phyloP scores from a whole-genome alignment of 1,284 basidiomycete species.

The Malassezia brasiliensis region DNA sequence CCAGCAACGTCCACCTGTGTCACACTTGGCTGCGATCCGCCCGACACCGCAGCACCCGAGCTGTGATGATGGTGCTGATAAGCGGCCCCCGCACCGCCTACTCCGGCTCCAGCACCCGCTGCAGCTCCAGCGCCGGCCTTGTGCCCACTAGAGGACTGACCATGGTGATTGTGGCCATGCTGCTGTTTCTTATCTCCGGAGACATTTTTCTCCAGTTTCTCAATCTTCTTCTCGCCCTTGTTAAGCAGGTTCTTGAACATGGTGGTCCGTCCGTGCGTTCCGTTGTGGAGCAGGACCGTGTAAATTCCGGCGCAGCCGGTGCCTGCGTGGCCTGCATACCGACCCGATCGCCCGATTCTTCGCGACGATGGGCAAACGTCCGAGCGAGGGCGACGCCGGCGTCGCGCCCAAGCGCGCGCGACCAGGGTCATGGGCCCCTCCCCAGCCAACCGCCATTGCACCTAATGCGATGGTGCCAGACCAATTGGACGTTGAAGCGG shows the following conservation, averaged over 20 bases:
- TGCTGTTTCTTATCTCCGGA: no score
- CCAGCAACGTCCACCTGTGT: conserved; percentile 30
- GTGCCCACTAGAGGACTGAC: neutral
- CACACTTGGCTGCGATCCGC: conserved; percentile 10
- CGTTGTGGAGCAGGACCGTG: no score
- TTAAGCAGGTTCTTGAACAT: conserved; percentile 4
- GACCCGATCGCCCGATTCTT: neutral
- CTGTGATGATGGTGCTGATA: no score
- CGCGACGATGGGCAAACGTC: conserved; percentile 1
- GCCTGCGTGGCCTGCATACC: no score
- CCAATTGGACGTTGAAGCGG: conserved; percentile 10
- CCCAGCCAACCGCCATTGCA: neutral
- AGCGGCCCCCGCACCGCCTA: no score
- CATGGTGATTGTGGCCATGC: no score
- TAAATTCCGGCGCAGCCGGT: no score
- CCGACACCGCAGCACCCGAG: no score
- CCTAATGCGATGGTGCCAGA: neutral
- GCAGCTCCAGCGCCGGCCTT: neutral
- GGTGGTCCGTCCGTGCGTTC: neutral
- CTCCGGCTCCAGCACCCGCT: no score
- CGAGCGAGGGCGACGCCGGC: neutral
- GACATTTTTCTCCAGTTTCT: no score
- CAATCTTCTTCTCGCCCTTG: neutral
- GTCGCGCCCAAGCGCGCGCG: conserved; percentile 1
- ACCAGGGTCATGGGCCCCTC: neutral